Conservation (phyloP, 164 flowering plant genomes). For the Liquidambar formosana region DNA sequence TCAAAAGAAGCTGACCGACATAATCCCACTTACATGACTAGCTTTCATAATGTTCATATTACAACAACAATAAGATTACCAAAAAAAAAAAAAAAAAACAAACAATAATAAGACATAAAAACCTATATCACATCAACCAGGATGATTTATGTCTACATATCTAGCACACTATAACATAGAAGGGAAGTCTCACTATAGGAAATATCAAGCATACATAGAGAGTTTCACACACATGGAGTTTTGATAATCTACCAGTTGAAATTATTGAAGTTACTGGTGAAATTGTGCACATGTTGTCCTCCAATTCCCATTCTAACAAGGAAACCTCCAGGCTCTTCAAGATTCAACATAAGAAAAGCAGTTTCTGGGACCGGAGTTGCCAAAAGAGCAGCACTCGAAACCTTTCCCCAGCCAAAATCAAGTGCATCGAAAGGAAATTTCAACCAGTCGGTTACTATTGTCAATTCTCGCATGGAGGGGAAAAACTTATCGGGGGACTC, state of each 20-base stretch:
- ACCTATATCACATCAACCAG: not conserved
- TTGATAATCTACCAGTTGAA: not conserved
- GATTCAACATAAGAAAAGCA: conserved; percentile 22
- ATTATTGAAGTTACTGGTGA: conserved; percentile 13
- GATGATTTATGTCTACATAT: not conserved
- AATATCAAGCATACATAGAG: not conserved
- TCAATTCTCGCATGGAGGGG: conserved; percentile 31
- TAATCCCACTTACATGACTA: too few species aligned
- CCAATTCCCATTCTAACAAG: conserved; percentile 26
- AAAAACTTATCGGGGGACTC: conserved; percentile 29
- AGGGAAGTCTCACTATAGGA: not conserved
- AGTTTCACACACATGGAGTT: not conserved
- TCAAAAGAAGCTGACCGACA: too few species aligned
- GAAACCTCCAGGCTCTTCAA: conserved; percentile 19
- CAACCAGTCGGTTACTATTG: conserved; percentile 26
- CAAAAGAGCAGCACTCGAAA: conserved; percentile 13
- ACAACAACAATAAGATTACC: too few species aligned
- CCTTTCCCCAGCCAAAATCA: conserved; percentile 31
- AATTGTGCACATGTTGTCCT: conserved; percentile 5
- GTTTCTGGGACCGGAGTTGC: conserved; percentile 30
- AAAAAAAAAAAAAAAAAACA: too few species aligned
- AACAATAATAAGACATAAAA: too few species aligned
- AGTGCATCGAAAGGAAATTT: conserved; percentile 24
- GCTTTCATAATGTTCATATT: too few species aligned
- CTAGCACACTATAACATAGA: not conserved